Base-by-base conservation (phyloP, 164 flowering plant genomes). In the Liquidambar formosana region DNA sequence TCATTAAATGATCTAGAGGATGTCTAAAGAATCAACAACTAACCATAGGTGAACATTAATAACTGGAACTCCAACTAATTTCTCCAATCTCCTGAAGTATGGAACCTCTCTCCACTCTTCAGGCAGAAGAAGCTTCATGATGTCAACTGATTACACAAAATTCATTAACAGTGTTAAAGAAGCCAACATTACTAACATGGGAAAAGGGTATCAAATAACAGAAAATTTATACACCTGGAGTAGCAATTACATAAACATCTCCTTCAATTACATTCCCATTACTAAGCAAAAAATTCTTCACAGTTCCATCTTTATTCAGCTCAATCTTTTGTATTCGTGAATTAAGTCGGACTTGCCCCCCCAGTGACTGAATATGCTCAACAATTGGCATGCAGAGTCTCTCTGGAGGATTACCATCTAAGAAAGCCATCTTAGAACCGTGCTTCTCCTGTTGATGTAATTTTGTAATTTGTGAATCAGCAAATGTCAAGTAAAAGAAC, bases 401-500 rank as follows among this genome's bases (percentile, higher is more conserved):
- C 81, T 93, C 98, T 9, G 99, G 98, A 65, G 99, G 99, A 70
- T 85, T 91, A 47, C 99, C 99, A 88, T 95, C 99, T 65, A 95
- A 81, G 72, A 95, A 95, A 23, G 99, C 99, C 99, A 95, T 95
- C 88, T 95, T 95, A 12, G 99, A 95, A 43, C 99, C 99, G 75
- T 93, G 86, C 70, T 89, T 95, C 79, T 95, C 99, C 99, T 95
- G 85, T 77, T 66, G 62, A 73, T 23, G 60, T 57, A 60, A 18
- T 61, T 21, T 8, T 26, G 46, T 6, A 45, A 53, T 66, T 57
- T 48, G 13, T 51, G 27, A 52, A 63, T 59, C 59, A 70, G 45
- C 1, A 15, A 52, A 33, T 38, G 27, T 43, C 15, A 60, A 12
- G 3, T 14, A 53, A 33, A 33, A 33, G 41, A 33, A 33, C 41